Evolutionary conservation across 2,329 filamentous ascomycete genomes (phyloP).

Genomic region (Aureobasidium sp.): DNA sequence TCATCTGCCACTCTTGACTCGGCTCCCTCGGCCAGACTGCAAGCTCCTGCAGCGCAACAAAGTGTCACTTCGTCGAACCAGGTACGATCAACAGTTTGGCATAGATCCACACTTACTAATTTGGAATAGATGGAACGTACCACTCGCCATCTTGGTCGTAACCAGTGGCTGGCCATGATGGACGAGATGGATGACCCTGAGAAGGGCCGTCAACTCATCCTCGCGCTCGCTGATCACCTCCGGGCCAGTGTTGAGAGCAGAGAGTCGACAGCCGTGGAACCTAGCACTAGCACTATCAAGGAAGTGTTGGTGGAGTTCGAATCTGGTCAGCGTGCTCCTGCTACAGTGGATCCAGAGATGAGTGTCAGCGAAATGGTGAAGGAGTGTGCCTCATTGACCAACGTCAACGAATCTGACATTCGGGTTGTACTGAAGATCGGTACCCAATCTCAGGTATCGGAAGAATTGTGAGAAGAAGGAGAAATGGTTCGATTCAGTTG

Average conservation of each 20-base stretch:
- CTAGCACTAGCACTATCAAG: background rate
- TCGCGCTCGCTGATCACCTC: background rate
- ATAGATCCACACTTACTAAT: background rate
- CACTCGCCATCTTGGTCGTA: background rate
- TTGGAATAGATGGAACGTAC: background rate
- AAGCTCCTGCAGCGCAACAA: background rate
- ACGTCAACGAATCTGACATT: background rate
- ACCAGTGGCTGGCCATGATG: background rate
- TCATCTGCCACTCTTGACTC: background rate
- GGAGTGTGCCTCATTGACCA: background rate
- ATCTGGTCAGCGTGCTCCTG: background rate
- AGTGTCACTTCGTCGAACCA: background rate
- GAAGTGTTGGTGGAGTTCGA: background rate
- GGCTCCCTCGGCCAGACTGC: background rate
- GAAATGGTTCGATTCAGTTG: background rate
- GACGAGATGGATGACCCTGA: background rate
- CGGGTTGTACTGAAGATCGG: background rate
- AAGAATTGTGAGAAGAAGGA: background rate
- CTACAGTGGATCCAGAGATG: background rate
- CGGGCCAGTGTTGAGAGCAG: background rate
- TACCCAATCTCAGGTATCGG: background rate
- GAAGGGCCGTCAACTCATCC: background rate
- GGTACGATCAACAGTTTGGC: background rate
- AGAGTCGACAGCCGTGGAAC: too few relatives aligned
- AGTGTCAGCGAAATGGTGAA: background rate